phyloP scores from a whole-genome alignment of 768 basidiomycete genomes.

The Kwoniella botswanensis region DNA sequence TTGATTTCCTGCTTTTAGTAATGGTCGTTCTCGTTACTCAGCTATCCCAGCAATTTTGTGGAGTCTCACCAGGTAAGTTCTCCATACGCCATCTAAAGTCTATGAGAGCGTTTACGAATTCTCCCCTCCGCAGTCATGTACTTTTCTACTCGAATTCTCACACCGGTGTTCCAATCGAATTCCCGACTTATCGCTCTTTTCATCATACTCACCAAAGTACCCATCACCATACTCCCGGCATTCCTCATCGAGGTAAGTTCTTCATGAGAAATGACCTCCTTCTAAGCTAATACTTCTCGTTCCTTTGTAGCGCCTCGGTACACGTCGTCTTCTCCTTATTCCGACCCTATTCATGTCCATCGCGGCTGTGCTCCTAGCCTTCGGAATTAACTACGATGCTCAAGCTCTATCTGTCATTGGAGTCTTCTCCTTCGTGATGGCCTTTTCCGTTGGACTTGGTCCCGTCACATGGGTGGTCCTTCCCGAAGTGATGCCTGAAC shows the following conservation, averaged over 20 bases:
- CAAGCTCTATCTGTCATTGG: constrained; percentile 72
- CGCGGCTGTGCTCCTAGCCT: constrained; percentile 68
- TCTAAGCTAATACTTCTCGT: not conserved
- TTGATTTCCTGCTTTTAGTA: constrained; percentile 28
- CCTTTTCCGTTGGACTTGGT: constrained; percentile 88
- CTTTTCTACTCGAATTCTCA: constrained; percentile 87
- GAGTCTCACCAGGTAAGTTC: constrained; percentile 45
- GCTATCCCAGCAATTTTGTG: constrained; percentile 49
- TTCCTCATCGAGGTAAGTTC: constrained; percentile 75
- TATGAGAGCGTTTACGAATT: not conserved
- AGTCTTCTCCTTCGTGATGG: constrained; percentile 74
- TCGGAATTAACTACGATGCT: constrained; percentile 57
- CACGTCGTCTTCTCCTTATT: constrained; percentile 69
- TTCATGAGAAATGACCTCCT: not conserved
- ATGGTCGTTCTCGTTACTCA: constrained; percentile 47
- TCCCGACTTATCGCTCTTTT: constrained; percentile 81
- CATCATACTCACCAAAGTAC: constrained; percentile 76
- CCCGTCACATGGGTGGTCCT: constrained; percentile 92
- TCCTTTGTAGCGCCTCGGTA: constrained; percentile 69
- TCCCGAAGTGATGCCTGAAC: constrained; percentile 78
- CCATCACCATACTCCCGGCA: constrained; percentile 73
- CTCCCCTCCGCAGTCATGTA: constrained; percentile 69
- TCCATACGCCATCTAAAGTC: not conserved
- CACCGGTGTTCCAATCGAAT: constrained; percentile 71
- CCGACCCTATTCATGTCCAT: constrained; percentile 75